Percentiles rank a stretch among this genome's conserved stretches.
Conservation (phyloP, 2,329 filamentous ascomycete species). For the Aureobasidium musti region DNA sequence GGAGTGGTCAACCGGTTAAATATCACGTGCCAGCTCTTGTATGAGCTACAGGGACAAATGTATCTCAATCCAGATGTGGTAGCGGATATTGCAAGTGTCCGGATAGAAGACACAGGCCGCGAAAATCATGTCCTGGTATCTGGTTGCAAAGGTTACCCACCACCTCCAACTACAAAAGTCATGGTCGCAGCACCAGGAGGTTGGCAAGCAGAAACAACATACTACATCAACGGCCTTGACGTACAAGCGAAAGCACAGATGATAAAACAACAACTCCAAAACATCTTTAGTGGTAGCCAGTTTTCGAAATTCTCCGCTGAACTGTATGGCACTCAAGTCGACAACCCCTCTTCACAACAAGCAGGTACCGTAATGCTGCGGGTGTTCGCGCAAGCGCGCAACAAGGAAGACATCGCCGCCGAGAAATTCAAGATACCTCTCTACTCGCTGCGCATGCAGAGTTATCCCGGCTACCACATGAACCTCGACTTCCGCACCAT, state of each 20-base stretch:
- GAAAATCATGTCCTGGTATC: slow-evolving; percentile 53
- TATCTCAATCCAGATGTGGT: slow-evolving; percentile 62
- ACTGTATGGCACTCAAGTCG: slow-evolving; percentile 35
- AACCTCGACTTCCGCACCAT: slow-evolving; percentile 38
- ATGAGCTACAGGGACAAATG: slow-evolving; percentile 58
- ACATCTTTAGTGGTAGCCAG: slow-evolving; percentile 38
- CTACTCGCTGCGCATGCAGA: slow-evolving; percentile 39
- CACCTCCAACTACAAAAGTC: slow-evolving; percentile 55
- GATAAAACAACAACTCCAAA: slow-evolving; percentile 50
- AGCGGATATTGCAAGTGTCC: slow-evolving; percentile 53
- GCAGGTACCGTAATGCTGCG: slow-evolving; percentile 40
- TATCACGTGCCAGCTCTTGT: slow-evolving; percentile 56
- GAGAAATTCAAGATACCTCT: slow-evolving; percentile 38
- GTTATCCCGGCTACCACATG: slow-evolving; percentile 40
- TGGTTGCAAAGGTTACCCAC: slow-evolving; percentile 48
- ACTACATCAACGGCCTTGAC: slow-evolving; percentile 50
- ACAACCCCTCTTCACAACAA: slow-evolving; percentile 46
- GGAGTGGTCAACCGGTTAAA: slow-evolving; percentile 52
- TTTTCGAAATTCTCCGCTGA: slow-evolving; percentile 37
- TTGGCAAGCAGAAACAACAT: slow-evolving; percentile 51
- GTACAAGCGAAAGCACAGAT: slow-evolving; percentile 51
- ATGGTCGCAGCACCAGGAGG: slow-evolving; percentile 52
- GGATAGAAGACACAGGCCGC: slow-evolving; percentile 53
- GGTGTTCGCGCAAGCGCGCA: slow-evolving; percentile 43
- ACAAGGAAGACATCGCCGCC: slow-evolving; percentile 36